Evolutionary conservation across 1,284 basidiomycete species (phyloP).

Genomic region (Taiwanofungus camphoratus): DNA sequence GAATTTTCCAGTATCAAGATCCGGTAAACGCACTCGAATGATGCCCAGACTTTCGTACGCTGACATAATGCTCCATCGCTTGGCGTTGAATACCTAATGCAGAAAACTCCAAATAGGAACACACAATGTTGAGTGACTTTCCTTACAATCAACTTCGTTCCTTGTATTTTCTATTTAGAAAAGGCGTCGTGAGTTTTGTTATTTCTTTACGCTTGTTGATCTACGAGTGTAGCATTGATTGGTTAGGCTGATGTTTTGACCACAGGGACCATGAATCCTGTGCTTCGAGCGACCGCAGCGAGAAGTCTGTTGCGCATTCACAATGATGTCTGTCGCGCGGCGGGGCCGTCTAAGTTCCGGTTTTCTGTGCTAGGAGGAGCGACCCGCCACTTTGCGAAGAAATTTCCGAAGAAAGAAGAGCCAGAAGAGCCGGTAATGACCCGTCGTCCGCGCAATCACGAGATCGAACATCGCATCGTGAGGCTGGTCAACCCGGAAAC

Average conservation of each 20-base stretch:
- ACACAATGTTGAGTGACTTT: too few species aligned
- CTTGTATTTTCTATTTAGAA: too few species aligned
- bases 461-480: slow-evolving; percentile 31
- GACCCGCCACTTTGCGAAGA: not conserved
- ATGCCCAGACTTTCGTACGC: not conserved
- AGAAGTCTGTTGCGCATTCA: not conserved
- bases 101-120: not conserved
- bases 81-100: slow-evolving; percentile 6
- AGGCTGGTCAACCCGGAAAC: slow-evolving; percentile 45
- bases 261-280: not conserved
- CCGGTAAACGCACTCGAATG: not conserved
- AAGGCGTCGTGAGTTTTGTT: too few species aligned
- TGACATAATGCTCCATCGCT: not conserved
- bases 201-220: too few species aligned
- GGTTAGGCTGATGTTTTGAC: too few species aligned
- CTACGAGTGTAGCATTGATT: too few species aligned
- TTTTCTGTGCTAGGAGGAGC: too few species aligned
- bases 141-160: too few species aligned
- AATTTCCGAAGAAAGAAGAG: too few species aligned
- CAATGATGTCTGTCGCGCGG: too few species aligned
- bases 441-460: slow-evolving; percentile 17
- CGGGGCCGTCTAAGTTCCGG: too few species aligned
- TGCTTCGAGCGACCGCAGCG: not conserved
- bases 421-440: not conserved
- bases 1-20: too few species aligned